Percentiles rank a stretch among this genome's conserved stretches.
Evolutionary conservation across 495 filamentous ascomycete genomes (phyloP).

Genomic region (Opeltia flavorubescens): DNA sequence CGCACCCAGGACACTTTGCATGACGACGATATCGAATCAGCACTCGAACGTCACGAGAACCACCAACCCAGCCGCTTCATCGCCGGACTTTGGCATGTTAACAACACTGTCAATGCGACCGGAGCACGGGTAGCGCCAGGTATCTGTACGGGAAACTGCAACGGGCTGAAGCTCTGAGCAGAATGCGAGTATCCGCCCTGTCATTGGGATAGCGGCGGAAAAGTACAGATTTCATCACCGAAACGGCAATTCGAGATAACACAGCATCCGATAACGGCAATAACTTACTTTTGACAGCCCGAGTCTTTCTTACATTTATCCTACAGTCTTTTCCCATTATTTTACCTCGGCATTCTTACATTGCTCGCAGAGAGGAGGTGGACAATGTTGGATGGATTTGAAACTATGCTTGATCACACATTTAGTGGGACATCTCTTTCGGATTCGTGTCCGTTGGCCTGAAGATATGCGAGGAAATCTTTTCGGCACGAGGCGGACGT

Average conservation of each 20-base stretch:
- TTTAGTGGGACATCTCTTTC: too few relatives aligned
- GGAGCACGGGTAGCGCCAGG: too few relatives aligned
- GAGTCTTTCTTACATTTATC: too few relatives aligned
- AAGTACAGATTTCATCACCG: background rate
- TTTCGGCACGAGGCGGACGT: too few relatives aligned
- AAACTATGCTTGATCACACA: too few relatives aligned
- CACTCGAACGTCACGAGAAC: background rate
- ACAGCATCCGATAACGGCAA: background rate
- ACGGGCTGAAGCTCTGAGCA: background rate
- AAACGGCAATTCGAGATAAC: background rate
- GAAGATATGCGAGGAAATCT: too few relatives aligned
- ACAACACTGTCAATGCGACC: background rate
- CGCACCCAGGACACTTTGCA: background rate
- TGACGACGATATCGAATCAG: background rate
- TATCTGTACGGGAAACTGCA: background rate
- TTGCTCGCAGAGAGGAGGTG: too few relatives aligned
- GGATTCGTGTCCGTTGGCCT: too few relatives aligned
- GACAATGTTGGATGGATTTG: too few relatives aligned
- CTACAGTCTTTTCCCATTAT: too few relatives aligned
- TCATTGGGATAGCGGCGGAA: background rate
- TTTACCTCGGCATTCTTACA: too few relatives aligned
- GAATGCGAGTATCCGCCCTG: background rate
- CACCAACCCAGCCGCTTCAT: background rate
- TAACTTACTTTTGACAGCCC: background rate
- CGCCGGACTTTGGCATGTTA: background rate